Evolutionary conservation across 1,284 basidiomycete species (phyloP).

Genomic region (Ustilago hordei): DNA sequence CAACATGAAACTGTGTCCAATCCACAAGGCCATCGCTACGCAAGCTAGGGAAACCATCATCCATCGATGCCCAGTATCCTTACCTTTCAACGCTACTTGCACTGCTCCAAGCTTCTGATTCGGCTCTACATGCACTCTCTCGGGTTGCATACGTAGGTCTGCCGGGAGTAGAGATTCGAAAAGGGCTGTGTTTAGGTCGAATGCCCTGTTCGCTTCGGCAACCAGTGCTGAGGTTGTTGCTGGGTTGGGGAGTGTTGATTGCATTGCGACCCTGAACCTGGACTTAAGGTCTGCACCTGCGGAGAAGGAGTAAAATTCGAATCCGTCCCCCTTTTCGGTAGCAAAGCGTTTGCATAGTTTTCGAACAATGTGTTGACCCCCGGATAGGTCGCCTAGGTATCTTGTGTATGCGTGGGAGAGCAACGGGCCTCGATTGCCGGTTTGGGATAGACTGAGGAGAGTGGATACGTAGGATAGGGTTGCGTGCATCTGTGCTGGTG

Average conservation of each 20-base stretch:
- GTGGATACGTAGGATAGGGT: slow-evolving; percentile 37
- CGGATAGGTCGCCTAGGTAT: slow-evolving; percentile 86
- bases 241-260: slow-evolving; percentile 68
- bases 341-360: slow-evolving; percentile 73
- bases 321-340: slow-evolving; percentile 70
- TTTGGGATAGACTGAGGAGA: slow-evolving; percentile 5
- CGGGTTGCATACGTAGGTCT: not conserved
- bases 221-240: slow-evolving; percentile 71
- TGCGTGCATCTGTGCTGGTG: slow-evolving; percentile 26
- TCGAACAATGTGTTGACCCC: slow-evolving; percentile 79
- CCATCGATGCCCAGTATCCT: not conserved
- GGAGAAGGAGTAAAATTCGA: slow-evolving; percentile 79
- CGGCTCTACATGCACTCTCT: not conserved
- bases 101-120: not conserved
- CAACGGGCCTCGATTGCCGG: not conserved
- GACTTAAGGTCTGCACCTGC: slow-evolving; percentile 76
- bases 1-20: not conserved
- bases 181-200: slow-evolving; percentile 77
- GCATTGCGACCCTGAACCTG: slow-evolving; percentile 81
- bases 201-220: slow-evolving; percentile 78
- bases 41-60: not conserved
- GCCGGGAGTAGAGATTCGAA: slow-evolving; percentile 70
- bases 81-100: not conserved
- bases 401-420: slow-evolving; percentile 70
- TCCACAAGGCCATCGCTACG: not conserved